Evolutionary conservation across 495 filamentous ascomycete genomes (phyloP).

Genomic region (Talaromyces thailandensis): DNA sequence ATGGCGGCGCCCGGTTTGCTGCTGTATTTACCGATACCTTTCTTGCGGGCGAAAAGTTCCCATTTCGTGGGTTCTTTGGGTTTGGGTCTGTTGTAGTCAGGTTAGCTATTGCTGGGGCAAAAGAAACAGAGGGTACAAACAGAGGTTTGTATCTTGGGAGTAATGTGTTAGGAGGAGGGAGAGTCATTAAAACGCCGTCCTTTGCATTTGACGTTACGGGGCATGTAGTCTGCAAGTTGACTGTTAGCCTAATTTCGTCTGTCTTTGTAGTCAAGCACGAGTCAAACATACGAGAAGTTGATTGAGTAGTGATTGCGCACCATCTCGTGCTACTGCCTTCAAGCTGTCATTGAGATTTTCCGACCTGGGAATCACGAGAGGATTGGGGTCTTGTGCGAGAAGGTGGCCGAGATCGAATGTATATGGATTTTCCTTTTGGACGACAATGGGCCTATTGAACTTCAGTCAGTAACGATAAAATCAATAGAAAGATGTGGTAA

Average conservation of each 20-base stretch:
- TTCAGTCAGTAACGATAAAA: background rate
- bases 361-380: slow-evolving; percentile 43
- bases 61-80: slow-evolving; percentile 81
- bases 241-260: background rate
- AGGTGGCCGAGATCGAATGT: slow-evolving; percentile 89
- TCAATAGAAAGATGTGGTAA: background rate
- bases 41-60: slow-evolving; percentile 90
- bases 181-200: slow-evolving; percentile 62
- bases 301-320: slow-evolving; percentile 80
- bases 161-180: slow-evolving; percentile 57
- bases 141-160: slow-evolving; percentile 88
- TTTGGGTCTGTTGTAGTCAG: slow-evolving; percentile 32
- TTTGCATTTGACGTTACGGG: slow-evolving; percentile 54
- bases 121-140: background rate
- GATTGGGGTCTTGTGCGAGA: slow-evolving; percentile 73
- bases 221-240: slow-evolving; percentile 46
- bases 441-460: slow-evolving; percentile 44
- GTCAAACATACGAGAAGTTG: slow-evolving; percentile 53
- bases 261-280: background rate
- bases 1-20: slow-evolving; percentile 30
- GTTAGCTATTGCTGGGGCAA: background rate
- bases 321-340: slow-evolving; percentile 65
- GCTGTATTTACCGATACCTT: slow-evolving; percentile 65
- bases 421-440: slow-evolving; percentile 78
- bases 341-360: slow-evolving; percentile 41